Conservation (phyloP, 148 eudicot genomes). For the Pharnaceum exiguum region DNA sequence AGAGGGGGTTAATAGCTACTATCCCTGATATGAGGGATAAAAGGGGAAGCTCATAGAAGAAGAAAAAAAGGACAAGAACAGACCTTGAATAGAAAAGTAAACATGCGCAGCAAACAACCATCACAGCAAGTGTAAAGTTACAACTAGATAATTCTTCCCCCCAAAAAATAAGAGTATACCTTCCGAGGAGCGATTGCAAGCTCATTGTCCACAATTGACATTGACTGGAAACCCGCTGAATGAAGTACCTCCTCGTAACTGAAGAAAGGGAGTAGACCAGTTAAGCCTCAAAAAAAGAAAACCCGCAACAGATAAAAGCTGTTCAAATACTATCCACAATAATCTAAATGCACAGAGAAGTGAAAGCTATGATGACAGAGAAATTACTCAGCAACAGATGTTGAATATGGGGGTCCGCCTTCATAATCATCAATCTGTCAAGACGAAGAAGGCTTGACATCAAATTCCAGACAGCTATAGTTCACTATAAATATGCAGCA, state of each 20-base stretch:
- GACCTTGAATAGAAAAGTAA: no score
- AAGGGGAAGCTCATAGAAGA: no score
- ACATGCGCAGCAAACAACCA: background rate
- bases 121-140: background rate
- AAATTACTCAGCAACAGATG: constrained; percentile 53
- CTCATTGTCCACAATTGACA: constrained; percentile 52
- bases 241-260: constrained; percentile 70
- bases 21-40: no score
- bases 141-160: no score
- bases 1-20: no score
- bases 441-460: background rate
- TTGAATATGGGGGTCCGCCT: constrained; percentile 78
- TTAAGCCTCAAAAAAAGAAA: background rate
- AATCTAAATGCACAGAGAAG: background rate
- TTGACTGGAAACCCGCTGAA: constrained; percentile 57
- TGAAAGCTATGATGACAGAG: constrained; percentile 4
- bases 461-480: background rate
- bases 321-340: background rate
- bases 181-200: constrained; percentile 55
- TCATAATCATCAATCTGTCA: constrained; percentile 67
- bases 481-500: background rate
- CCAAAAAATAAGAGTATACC: constrained; percentile 26
- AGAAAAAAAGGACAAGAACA: no score
- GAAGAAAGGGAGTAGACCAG: constrained; percentile 7
- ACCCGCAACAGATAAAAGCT: background rate